Base-by-base conservation (phyloP, 805 yeast species). In the Ogataea pini region DNA sequence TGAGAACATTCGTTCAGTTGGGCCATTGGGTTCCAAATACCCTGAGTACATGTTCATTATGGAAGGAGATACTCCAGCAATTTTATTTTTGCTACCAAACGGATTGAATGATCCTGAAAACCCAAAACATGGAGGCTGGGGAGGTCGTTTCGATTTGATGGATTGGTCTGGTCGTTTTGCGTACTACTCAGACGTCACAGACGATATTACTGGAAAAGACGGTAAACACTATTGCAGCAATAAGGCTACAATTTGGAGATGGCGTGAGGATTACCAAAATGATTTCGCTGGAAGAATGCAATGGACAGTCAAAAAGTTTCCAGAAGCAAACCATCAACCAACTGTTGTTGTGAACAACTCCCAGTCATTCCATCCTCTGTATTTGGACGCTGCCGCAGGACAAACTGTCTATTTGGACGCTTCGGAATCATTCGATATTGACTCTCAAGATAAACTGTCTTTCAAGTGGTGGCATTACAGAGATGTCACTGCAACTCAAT, bases 71-170 rank as follows among this genome's bases (percentile, higher is more conserved):
- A 63, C 69, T 2, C 68, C 69, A 13, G 54, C 69, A 1, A 50
- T 58, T 2, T 46, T 67, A 19, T 59, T 44, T 32, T 52, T 57
- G 14, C 17, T 65, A 7, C 69, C 70, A 12, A 67, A 67, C 47
- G 70, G 70, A 8, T 48, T 67, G 31, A 59, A 59, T 32, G 54
- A 49, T 28, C 68, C 68, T 16, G 52, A 50, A 8, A 55, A 60
- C 42, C 70, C 71, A 22, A 58, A 57, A 28, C 63, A 50, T 44
- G 70, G 71, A 18, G 64, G 66, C n/a, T 67, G 71, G 71, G 69
- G 71, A 42, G 69, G 70, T 18, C 60, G 70, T 40, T 66, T 59
- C 46, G 51, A 44, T 16, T 42, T 56, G 14, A 16, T 41, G 9
- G 69, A 64, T 44, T 42, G 54, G 25, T 49, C 61, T n/a, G 57